Percentiles rank a stretch among this genome's conserved stretches.
phyloP scores from a whole-genome alignment of 1,139 yeast species.

The Kodamaea plutei region DNA sequence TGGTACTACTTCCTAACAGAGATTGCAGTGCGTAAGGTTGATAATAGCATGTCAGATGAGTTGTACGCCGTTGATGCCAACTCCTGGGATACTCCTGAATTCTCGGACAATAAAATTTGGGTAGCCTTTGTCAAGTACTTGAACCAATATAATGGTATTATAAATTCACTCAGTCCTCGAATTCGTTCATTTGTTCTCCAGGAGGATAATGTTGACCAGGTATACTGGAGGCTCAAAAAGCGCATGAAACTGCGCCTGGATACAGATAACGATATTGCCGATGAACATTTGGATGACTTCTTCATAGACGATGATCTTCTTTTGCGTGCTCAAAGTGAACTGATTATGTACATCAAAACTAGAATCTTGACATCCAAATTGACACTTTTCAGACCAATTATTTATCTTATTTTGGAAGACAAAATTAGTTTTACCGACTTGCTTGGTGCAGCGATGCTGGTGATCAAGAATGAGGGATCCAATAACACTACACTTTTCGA shows the following conservation, averaged over 20 bases:
- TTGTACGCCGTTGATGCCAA: conserved; percentile 12
- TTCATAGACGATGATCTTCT: conserved; percentile 33
- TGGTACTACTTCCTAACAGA: conserved; percentile 50
- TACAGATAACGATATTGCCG: conserved; percentile 8
- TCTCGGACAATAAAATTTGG: conserved; percentile 26
- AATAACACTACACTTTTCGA: conserved; percentile 4
- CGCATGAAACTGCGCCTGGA: conserved; percentile 14
- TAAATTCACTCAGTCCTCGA: conserved; percentile 33
- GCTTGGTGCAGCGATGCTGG: conserved; percentile 14
- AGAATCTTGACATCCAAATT: conserved; percentile 33
- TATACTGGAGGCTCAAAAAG: conserved; percentile 27
- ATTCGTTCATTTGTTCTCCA: conserved; percentile 33
- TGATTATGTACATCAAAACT: conserved; percentile 39
- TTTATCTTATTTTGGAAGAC: conserved; percentile 33
- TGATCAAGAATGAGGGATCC: conserved; percentile 11
- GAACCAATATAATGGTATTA: conserved; percentile 40
- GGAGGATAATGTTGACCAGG: conserved; percentile 32
- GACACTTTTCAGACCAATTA: conserved; percentile 32
- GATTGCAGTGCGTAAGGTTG: conserved; percentile 45
- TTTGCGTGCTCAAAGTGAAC: conserved; percentile 35
- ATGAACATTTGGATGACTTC: conserved; percentile 28
- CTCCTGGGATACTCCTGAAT: conserved; percentile 30
- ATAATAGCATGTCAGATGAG: conserved; percentile 42
- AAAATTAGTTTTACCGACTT: conserved; percentile 19
- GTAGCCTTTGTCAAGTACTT: conserved; percentile 29